Evolutionary conservation across 2,329 filamentous ascomycete genomes (phyloP).

Genomic region (Colletotrichum sp.): DNA sequence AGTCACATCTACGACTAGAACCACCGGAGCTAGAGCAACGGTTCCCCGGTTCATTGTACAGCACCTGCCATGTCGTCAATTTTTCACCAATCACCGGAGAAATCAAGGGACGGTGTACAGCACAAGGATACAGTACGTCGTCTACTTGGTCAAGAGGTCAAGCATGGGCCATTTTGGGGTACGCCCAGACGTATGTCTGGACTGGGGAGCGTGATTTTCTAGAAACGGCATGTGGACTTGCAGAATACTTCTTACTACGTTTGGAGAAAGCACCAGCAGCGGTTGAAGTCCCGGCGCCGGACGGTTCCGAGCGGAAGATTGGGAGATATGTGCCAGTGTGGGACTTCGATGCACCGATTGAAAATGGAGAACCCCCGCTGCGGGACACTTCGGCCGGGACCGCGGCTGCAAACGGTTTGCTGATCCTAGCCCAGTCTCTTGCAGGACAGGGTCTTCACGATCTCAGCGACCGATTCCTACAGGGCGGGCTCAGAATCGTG

Average conservation of each 20-base stretch:
- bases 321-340: slow-evolving; percentile 31
- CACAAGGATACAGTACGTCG: slow-evolving; percentile 48
- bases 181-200: slow-evolving; percentile 52
- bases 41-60: neutral
- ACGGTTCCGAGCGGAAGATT: slow-evolving; percentile 32
- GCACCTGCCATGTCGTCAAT: neutral
- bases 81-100: neutral
- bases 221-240: slow-evolving; percentile 28
- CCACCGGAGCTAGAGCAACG: neutral
- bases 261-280: neutral
- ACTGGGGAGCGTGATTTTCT: slow-evolving; percentile 47
- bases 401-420: slow-evolving; percentile 45
- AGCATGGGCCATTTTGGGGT: slow-evolving; percentile 54
- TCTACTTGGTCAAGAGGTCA: slow-evolving; percentile 56
- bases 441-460: slow-evolving; percentile 2
- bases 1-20: neutral
- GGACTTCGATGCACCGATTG: slow-evolving; percentile 50
- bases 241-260: neutral
- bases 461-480: neutral
- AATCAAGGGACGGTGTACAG: slow-evolving; percentile 33
- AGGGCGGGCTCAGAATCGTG: neutral
- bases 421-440: slow-evolving; percentile 39
- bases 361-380: slow-evolving; percentile 17
- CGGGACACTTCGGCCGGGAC: slow-evolving; percentile 36
- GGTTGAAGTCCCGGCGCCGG: neutral